These are phyloP conservation scores for Pyrenochaeta sp. DNA, from an alignment of 2,329 filamentous ascomycete genomes.

Conservation along the genomic window DNA sequence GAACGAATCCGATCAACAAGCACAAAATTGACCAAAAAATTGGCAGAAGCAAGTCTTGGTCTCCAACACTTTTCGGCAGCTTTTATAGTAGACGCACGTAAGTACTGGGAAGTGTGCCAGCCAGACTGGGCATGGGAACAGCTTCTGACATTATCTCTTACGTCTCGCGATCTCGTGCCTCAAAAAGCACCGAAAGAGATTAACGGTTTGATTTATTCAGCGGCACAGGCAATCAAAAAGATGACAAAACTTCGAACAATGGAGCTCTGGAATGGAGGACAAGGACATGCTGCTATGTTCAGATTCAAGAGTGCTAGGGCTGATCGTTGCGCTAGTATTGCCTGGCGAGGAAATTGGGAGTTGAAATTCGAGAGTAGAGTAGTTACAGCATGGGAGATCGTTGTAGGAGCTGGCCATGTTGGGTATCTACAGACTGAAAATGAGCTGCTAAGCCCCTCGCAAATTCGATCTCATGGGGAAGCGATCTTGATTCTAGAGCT, in stretches of 20 bases:
- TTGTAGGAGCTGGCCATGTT: not conserved
- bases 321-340: too few species aligned
- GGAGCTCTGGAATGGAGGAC: slow-evolving; percentile 13
- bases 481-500: slow-evolving; percentile 19
- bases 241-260: slow-evolving; percentile 11
- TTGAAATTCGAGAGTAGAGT: slow-evolving; percentile 5
- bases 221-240: slow-evolving; percentile 7
- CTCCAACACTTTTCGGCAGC: slow-evolving; percentile 14
- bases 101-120: slow-evolving; percentile 5
- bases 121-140: slow-evolving; percentile 10
- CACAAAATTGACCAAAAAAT: not conserved
- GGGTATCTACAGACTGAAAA: not conserved
- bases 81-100: slow-evolving; percentile 10
- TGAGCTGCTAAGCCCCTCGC: not conserved
- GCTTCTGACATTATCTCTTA: not conserved
- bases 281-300: slow-evolving; percentile 9
- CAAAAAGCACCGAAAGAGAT: not conserved
- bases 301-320: slow-evolving; percentile 1
- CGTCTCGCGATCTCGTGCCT: slow-evolving; percentile 8
- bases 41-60: slow-evolving; percentile 10
- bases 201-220: slow-evolving; percentile 1
- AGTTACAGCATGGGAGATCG: not conserved
- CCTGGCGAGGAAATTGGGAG: slow-evolving; percentile 4
- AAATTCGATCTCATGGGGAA: slow-evolving; percentile 12
- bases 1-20: not conserved